phyloP scores from a whole-genome alignment of 208 protist species.

The Entamoeba invadens region DNA sequence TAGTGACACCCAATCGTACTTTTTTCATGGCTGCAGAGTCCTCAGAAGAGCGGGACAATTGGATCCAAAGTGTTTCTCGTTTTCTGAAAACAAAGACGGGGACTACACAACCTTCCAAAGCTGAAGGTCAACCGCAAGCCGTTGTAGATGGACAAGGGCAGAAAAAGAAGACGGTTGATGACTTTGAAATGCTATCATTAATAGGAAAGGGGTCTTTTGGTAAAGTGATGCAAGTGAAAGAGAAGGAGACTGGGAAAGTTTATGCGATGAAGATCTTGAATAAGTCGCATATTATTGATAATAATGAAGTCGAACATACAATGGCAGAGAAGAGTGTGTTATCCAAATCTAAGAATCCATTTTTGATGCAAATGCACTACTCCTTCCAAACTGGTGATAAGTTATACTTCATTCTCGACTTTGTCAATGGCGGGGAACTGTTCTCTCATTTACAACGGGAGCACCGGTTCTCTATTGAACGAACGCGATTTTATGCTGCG shows the following conservation, averaged over 20 bases:
- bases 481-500: slow-evolving; percentile 38
- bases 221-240: slow-evolving; percentile 44
- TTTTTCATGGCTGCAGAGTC: background rate
- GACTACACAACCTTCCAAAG: background rate
- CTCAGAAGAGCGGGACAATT: background rate
- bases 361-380: slow-evolving; percentile 46
- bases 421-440: slow-evolving; percentile 48
- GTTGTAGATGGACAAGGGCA: too few relatives aligned
- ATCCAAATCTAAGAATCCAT: slow-evolving; percentile 38
- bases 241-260: slow-evolving; percentile 37
- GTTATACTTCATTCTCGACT: slow-evolving; percentile 47
- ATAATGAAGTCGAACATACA: slow-evolving; percentile 35
- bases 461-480: background rate
- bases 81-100: background rate
- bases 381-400: slow-evolving; percentile 49
- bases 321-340: slow-evolving; percentile 34
- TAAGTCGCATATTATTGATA: slow-evolving; percentile 41
- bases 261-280: slow-evolving; percentile 54
- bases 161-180: background rate
- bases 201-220: slow-evolving; percentile 15
- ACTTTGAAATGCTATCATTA: background rate
- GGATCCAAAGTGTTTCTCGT: background rate
- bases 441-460: slow-evolving; percentile 38
- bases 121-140: background rate
- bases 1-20: background rate